Base-by-base conservation (phyloP, 371 early-diverging fungal genomes). In the Rhizopus sp. region DNA sequence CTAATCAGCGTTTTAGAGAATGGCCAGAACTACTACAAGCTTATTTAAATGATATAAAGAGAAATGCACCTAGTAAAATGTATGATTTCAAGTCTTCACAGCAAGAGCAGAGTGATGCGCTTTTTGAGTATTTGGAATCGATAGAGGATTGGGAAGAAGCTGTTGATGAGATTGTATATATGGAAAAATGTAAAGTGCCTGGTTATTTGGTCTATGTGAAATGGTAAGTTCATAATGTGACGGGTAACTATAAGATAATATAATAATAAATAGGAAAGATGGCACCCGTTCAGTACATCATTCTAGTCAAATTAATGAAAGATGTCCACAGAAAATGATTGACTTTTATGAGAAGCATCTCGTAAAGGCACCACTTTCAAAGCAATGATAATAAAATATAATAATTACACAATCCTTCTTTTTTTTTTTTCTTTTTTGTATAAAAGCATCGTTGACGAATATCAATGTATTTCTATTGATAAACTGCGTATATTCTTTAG, bases 271-370 rank as follows among this genome's bases (percentile, higher is more conserved):
- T 40, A 65, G 65, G 68, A 67, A 67, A 53, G 52, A 62, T 49
- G 68, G 68, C 13, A 47, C 12, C 2, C 55, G 60, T 45, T 54
- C 68, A 3, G 32, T 53, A 0, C 68, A 67, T 37, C 68, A 65
- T 40, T 65, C 65, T 29, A 55, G 53, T 2, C 60, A 65, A 57
- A 50, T 65, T 1, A 57, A 60, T 53, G 48, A 23, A 29, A 65
- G 60, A 53, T 65, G 65, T 16, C 65, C 65, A 35, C 60, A 65
- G 57, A 60, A 60, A 29, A 46, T 46, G 46, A 46, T 46, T 46
- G 46, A 46, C 9, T 46, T 46, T 46, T 46, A 46, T 9, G 46
- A 46, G 29, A 46, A 29, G 6, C 46, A 46, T 46, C 29, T 46
- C 8, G 3, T 7, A 23, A 46, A 46, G 29, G 29, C 23, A 23